Conservation (phyloP, 169 alveolate species). For the Plasmodium reichenowi region DNA sequence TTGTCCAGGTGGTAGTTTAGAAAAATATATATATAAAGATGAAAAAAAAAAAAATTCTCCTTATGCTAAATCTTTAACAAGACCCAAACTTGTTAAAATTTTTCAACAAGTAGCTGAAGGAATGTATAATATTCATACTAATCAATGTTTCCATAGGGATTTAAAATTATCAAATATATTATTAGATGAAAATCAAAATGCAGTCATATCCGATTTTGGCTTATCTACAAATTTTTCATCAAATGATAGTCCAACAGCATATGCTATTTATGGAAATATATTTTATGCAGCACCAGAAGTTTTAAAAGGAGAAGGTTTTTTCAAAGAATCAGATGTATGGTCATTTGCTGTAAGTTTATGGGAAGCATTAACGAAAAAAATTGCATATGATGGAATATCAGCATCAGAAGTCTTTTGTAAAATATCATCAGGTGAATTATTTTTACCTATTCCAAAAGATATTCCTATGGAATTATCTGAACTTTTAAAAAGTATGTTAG, state of each 20-base stretch:
- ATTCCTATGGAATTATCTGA: slow-evolving; percentile 49
- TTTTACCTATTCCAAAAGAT: slow-evolving; percentile 69
- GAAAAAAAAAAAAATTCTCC: slow-evolving; percentile 40
- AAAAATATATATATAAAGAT: slow-evolving; percentile 73
- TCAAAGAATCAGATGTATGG: slow-evolving; percentile 84
- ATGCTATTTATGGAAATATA: slow-evolving; percentile 80
- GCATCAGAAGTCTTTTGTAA: slow-evolving; percentile 76
- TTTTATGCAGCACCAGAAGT: slow-evolving; percentile 86
- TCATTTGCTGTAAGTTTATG: slow-evolving; percentile 80
- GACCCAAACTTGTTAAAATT: slow-evolving; percentile 77
- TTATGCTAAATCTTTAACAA: slow-evolving; percentile 50
- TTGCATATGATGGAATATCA: slow-evolving; percentile 80
- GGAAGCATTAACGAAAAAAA: slow-evolving; percentile 77
- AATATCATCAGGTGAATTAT: slow-evolving; percentile 58
- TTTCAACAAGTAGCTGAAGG: slow-evolving; percentile 82
- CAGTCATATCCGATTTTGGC: slow-evolving; percentile 82
- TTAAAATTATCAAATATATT: slow-evolving; percentile 59
- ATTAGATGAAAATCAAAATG: slow-evolving; percentile 69
- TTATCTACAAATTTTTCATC: slow-evolving; percentile 76
- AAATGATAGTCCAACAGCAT: slow-evolving; percentile 79
- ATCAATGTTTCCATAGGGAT: slow-evolving; percentile 74
- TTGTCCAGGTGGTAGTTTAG: slow-evolving; percentile 83
- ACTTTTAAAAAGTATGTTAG: slow-evolving; percentile 42
- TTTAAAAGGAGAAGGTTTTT: slow-evolving; percentile 82
- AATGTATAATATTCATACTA: slow-evolving; percentile 77